Evolutionary conservation across 495 filamentous ascomycete species (phyloP), one percentile per base, ranked within the genome.

Genomic region (Evernia prunastri): DNA sequence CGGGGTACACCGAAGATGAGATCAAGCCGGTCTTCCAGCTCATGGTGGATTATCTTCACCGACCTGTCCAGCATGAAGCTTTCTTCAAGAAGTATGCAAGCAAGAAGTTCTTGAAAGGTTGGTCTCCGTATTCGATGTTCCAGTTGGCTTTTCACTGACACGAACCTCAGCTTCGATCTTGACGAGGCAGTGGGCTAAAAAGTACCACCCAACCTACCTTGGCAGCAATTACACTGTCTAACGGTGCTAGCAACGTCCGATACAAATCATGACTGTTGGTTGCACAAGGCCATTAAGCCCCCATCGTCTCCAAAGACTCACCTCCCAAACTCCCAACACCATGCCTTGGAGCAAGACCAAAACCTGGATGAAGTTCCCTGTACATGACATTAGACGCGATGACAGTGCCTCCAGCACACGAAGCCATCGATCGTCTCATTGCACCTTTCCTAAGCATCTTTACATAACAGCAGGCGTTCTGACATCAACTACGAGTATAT

Each of bases 21-120:
- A 91, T 98, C 65, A 83, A 91, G 70, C 93, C 95, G 9, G 91
- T 97, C 57, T 91, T 96, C 76, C 82, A 86, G 68, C 79, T 97
- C 57, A 97, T 98, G 93, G 83, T 98, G 62, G 91, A 97, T 72
- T 97, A 97, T 71, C 85, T 97, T 40, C 87, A 86, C 63, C 84
- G 87, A 12, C 94, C 95, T 37, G 90, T 96, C 53, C 82, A 82
- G 45, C 94, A 97, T 69, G 91, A 97, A 75, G 94, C 95, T 23
- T 97, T 98, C 83, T 97, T 96, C 82, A 94, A 93, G 82, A 98
- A 98, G 74, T 98, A 98, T 72, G 94, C 95, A 20, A 94, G 91
- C 83, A 97, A 97, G 80, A 96, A 93, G 76, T 98, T 96, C 77
- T 76, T 97, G 71, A 97, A 97, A 79, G 93, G 94, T 92, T 84